Evolutionary conservation across 345 rosid species (phyloP).

Genomic region (Linum tenue): DNA sequence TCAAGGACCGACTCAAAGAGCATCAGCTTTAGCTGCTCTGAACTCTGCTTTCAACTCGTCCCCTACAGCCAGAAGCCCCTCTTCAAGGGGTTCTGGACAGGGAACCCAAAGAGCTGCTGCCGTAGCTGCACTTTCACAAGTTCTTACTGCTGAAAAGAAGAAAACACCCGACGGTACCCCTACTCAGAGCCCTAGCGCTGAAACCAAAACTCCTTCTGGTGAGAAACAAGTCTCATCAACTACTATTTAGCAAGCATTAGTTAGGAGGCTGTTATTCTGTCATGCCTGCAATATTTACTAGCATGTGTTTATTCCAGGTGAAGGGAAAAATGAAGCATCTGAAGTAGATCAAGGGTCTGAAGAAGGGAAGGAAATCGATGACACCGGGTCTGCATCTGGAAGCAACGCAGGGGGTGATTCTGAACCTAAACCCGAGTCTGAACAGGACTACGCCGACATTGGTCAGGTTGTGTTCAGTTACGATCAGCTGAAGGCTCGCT

Average conservation of each 20-base stretch:
- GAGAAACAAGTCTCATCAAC: slow-evolving; percentile 10
- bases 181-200: slow-evolving; percentile 37
- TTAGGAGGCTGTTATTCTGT: too few relatives aligned
- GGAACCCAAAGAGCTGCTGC: slow-evolving; percentile 89
- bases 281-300: not conserved
- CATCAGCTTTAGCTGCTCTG: slow-evolving; percentile 79
- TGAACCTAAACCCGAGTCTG: slow-evolving; percentile 36
- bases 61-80: slow-evolving; percentile 25
- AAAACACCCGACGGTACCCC: slow-evolving; percentile 55
- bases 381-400: slow-evolving; percentile 32
- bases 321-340: slow-evolving; percentile 10
- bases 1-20: slow-evolving; percentile 68
- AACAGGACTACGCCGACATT: slow-evolving; percentile 33
- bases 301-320: not conserved
- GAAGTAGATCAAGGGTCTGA: slow-evolving; percentile 39
- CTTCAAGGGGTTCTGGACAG: slow-evolving; percentile 36
- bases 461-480: slow-evolving; percentile 54
- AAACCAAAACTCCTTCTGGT: slow-evolving; percentile 34
- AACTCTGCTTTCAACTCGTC: slow-evolving; percentile 63
- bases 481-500: slow-evolving; percentile 73
- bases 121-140: slow-evolving; percentile 86
- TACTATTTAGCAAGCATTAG: too few relatives aligned
- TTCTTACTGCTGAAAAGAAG: slow-evolving; percentile 78
- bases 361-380: slow-evolving; percentile 44
- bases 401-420: slow-evolving; percentile 32